Conservation (phyloP, 2,329 filamentous ascomycete genomes). For the Alternaria sp. region DNA sequence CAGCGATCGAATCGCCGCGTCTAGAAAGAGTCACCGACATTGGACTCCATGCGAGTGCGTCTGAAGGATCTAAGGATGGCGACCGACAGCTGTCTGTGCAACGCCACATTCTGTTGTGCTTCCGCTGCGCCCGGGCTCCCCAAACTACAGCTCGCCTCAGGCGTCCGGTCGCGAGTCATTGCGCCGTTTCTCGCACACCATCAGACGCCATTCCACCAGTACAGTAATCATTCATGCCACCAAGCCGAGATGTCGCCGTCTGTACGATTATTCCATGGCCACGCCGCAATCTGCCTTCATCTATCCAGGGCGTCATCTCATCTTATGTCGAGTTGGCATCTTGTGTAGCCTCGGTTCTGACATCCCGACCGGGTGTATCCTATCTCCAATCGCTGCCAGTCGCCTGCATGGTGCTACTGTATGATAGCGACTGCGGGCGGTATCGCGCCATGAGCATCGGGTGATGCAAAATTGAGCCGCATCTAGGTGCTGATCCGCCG, state of each 20-base stretch:
- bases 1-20: not conserved
- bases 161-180: constrained; percentile 9
- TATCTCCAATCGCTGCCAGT: constrained; percentile 15
- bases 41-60: not conserved
- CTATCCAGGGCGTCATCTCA: constrained; percentile 2
- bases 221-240: not conserved
- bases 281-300: constrained; percentile 24
- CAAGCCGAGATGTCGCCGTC: constrained; percentile 7
- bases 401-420: constrained; percentile 17
- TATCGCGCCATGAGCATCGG: constrained; percentile 9
- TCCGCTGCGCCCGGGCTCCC: constrained; percentile 6
- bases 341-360: constrained; percentile 16
- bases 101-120: not conserved
- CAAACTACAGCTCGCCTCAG: constrained; percentile 1
- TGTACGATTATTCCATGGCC: not conserved
- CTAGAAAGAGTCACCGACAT: not conserved
- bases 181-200: not conserved
- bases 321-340: constrained; percentile 10
- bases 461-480: constrained; percentile 18
- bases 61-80: not conserved
- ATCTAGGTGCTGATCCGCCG: constrained; percentile 14
- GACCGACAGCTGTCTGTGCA: constrained; percentile 1
- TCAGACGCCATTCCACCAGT: not conserved
- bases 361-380: constrained; percentile 8
- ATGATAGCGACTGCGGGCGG: constrained; percentile 10